These are phyloP conservation scores for Xerocomellus amylosporus DNA, from an alignment of 768 basidiomycete species.

Conservation along the genomic window DNA sequence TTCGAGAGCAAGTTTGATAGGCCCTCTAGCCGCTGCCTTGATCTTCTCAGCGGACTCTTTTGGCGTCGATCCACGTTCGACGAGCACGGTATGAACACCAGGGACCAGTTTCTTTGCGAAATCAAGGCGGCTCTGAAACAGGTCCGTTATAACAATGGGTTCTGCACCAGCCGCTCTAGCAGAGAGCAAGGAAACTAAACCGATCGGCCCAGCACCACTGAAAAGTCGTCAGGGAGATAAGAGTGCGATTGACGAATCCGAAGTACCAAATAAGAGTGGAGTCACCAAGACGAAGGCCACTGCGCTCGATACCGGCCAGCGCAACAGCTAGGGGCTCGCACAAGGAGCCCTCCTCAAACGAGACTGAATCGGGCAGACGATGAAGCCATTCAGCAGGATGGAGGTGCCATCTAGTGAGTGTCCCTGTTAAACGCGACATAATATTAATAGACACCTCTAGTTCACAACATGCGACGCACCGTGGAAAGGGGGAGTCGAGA, in stretches of 20 bases:
- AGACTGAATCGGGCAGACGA: slow-evolving; percentile 56
- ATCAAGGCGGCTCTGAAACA: slow-evolving; percentile 62
- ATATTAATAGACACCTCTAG: background rate
- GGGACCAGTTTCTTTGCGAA: slow-evolving; percentile 64
- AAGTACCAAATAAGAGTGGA: slow-evolving; percentile 56
- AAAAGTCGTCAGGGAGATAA: slow-evolving; percentile 13
- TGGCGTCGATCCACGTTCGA: slow-evolving; percentile 43
- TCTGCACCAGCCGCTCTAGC: slow-evolving; percentile 68
- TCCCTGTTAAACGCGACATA: slow-evolving; percentile 38
- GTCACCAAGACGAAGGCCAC: slow-evolving; percentile 63
- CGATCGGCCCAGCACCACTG: slow-evolving; percentile 69
- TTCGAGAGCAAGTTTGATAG: slow-evolving; percentile 54
- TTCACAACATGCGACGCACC: slow-evolving; percentile 34
- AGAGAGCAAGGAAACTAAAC: slow-evolving; percentile 57
- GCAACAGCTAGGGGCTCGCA: slow-evolving; percentile 69
- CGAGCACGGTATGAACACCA: slow-evolving; percentile 54
- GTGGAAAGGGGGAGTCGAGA: slow-evolving; percentile 69
- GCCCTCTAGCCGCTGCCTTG: slow-evolving; percentile 48
- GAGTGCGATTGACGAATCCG: background rate
- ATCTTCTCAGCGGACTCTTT: slow-evolving; percentile 53
- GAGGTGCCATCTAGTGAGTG: slow-evolving; percentile 62
- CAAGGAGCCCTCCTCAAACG: slow-evolving; percentile 65
- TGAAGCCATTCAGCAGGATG: slow-evolving; percentile 70
- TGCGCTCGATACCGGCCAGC: slow-evolving; percentile 63
- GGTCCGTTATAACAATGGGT: slow-evolving; percentile 66